Base-by-base conservation (phyloP, 352 stramenopile genomes). In the Aphanomyces cochlioides region DNA sequence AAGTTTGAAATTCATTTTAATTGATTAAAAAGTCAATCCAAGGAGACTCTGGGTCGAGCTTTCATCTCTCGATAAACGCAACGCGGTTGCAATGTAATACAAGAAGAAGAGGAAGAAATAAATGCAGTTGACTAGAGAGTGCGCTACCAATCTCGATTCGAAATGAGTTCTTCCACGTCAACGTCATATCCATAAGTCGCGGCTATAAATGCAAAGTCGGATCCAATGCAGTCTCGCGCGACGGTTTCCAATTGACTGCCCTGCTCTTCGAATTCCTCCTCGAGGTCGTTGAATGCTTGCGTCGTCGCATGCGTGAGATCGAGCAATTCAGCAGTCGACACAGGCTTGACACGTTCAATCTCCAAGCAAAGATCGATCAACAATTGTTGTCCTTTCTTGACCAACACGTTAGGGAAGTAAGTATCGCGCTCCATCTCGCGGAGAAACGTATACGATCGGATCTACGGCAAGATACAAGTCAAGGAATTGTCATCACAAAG, bases 111-210 rank as follows among this genome's bases (percentile, higher is more conserved):
- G 45, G 45, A 53, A 19, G 45, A 53, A n/a, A 2, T 13, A 59
- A 28, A 13, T 13, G 28, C 45, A 41, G 39, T 41, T 28, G 17
- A 34, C 2, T 59, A 37, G 50, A 21, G 19, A 57, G 2, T 17
- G 39, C 12, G 36, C 17, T 69, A 70, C 64, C 64, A 70, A 21
- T 70, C 64, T 7, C 64, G 64, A 43, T 70, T 70, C 45, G 64
- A 53, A 70, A 70, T 70, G 39, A 70, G 64, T 12, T 45, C 34
- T 43, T 70, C 64, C 8, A 70, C 40, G 19, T 70, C 64, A 17
- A 61, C 36, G 34, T 70, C 36, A 61, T 47, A 70, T 21, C 64
- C 64, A n/a, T 70, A 70, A 5, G 64, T 48, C 7, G 56, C 64
- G 17, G 64, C 48, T 40, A 70, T 70, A 38, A 39, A 61, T 21